A percentile compares a stretch with the other conserved stretches of the same genome.
Evolutionary conservation across 2,329 filamentous ascomycete genomes (phyloP).

Genomic region (Ascomycota sp.): DNA sequence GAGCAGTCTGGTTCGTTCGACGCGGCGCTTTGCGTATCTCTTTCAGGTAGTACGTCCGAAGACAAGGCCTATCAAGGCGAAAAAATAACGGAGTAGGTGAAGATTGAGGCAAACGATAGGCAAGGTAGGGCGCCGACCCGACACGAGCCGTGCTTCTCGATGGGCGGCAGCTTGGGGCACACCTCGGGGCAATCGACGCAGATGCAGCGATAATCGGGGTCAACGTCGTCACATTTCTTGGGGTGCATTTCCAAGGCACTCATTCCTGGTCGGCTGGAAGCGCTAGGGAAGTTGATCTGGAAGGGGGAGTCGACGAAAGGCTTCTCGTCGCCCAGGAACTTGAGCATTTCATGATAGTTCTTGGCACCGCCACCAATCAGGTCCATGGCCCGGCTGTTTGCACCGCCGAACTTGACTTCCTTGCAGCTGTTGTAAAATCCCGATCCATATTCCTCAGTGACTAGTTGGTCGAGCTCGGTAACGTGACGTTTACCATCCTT

Average conservation of each 20-base stretch:
- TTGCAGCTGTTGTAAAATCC: conserved; percentile 96
- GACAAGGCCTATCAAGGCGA: conserved; percentile 43
- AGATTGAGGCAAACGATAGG: conserved; percentile 76
- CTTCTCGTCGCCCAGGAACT: conserved; percentile 86
- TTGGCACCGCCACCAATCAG: conserved; percentile 91
- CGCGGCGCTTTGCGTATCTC: conserved; percentile 52
- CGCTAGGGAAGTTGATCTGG: conserved; percentile 77
- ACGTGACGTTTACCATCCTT: conserved; percentile 46
- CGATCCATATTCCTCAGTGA: conserved; percentile 63
- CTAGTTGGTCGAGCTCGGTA: conserved; percentile 74
- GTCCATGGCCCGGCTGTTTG: conserved; percentile 83
- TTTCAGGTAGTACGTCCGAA: conserved; percentile 59
- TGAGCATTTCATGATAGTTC: conserved; percentile 69
- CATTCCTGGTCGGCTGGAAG: conserved; percentile 50
- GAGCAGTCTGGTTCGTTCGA: conserved; percentile 66
- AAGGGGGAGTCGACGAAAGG: conserved; percentile 72
- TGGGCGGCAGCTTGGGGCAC: conserved; percentile 61
- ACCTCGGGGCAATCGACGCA: conserved; percentile 82
- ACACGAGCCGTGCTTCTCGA: conserved; percentile 52
- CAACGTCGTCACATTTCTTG: conserved; percentile 77
- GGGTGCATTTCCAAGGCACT: conserved; percentile 46
- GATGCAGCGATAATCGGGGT: conserved; percentile 70
- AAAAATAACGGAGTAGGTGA: conserved; percentile 64
- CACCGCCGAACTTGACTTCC: conserved; percentile 92
- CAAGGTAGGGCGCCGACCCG: conserved; percentile 79